These are phyloP conservation scores for Saturnispora mendoncae DNA, from an alignment of 805 yeast genomes.

Conservation along the genomic window DNA sequence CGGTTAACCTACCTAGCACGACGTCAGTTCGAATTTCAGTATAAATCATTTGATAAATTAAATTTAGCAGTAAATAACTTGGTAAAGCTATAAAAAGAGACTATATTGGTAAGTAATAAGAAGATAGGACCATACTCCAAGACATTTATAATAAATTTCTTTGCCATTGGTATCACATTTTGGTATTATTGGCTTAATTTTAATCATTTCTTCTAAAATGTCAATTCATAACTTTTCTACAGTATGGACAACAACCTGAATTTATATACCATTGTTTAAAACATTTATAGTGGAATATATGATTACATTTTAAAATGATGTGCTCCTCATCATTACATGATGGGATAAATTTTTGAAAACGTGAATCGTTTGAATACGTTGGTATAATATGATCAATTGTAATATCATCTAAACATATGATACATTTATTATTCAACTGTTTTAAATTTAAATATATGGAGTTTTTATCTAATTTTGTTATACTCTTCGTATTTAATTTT, in stretches of 20 bases:
- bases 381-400: not conserved
- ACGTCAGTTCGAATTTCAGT: too few species aligned
- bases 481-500: slow-evolving; percentile 7
- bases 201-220: too few species aligned
- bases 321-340: not conserved
- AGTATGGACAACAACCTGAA: slow-evolving; percentile 16
- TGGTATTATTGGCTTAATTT: too few species aligned
- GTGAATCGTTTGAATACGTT: not conserved
- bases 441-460: slow-evolving; percentile 1
- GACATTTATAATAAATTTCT: too few species aligned
- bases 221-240: slow-evolving; percentile 10
- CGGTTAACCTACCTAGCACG: too few species aligned
- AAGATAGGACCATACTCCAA: too few species aligned
- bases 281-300: slow-evolving; percentile 16
- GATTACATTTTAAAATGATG: slow-evolving; percentile 14
- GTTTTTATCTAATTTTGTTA: not conserved
- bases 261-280: slow-evolving; percentile 17
- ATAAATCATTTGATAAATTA: too few species aligned
- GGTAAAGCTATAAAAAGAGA: too few species aligned
- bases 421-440: slow-evolving; percentile 14
- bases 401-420: slow-evolving; percentile 16
- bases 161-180: not conserved
- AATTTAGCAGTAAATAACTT: too few species aligned
- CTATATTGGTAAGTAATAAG: too few species aligned
- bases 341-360: not conserved